These are phyloP conservation scores for Echinochloa phyllopogon DNA, from an alignment of 176 grass and related monocot species.

Conservation along the genomic window DNA sequence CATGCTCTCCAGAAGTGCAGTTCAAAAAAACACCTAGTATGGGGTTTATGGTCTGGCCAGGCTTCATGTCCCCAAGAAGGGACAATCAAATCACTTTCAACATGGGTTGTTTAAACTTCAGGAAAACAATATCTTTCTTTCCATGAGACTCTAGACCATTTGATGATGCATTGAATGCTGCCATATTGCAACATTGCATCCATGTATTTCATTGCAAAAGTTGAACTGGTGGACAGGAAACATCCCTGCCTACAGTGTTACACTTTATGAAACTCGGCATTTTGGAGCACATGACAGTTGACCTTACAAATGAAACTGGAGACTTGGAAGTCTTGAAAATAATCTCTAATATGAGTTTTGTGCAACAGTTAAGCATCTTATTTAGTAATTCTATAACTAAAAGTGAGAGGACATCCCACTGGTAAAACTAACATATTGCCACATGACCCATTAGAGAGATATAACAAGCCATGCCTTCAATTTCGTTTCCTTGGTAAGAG, in stretches of 20 bases:
- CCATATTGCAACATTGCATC: not conserved
- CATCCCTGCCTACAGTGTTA: not conserved
- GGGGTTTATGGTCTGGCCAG: conserved; percentile 15
- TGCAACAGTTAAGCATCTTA: not conserved
- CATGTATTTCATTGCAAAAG: not conserved
- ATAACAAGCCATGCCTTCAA: not conserved
- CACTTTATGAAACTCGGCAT: conserved; percentile 4
- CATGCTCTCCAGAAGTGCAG: conserved; percentile 29
- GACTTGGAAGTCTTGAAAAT: not conserved
- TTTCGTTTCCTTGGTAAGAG: too few species aligned
- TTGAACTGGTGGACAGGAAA: conserved; percentile 8
- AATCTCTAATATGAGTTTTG: not conserved
- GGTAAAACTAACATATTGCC: not conserved
- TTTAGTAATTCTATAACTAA: not conserved
- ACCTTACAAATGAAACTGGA: not conserved
- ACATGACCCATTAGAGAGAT: not conserved
- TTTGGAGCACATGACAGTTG: not conserved
- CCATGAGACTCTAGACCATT: not conserved
- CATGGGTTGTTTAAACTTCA: conserved; percentile 1
- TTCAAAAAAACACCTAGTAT: conserved; percentile 29
- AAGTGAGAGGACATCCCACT: not conserved
- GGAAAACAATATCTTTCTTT: not conserved
- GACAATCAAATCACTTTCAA: conserved; percentile 39
- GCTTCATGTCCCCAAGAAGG: conserved; percentile 43
- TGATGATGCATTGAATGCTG: not conserved